Base-by-base conservation (phyloP, 192 early-diverging fungal species). In the Gigaspora rosea region DNA sequence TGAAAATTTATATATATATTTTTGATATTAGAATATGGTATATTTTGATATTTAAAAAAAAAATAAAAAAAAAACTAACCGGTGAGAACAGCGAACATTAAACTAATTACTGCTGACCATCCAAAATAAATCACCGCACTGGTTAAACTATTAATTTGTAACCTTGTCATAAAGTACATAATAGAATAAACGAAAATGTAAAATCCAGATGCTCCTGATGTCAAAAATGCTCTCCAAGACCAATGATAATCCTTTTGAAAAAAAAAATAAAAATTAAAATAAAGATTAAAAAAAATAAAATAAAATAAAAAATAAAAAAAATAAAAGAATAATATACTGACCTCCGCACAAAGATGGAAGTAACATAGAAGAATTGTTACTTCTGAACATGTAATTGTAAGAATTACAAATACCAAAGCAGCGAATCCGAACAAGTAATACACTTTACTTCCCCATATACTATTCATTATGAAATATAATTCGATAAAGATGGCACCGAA, bases 401-500 rank as follows among this genome's bases (percentile, higher is more conserved):
- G 85, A 61, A 98, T 91, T 33, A 91, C 78, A 83, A 95, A 96
- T 7, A 96, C 94, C 66, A 95, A 77, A 86, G 96, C 89, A 78
- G 96, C 81, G 85, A 97, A 96, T 0, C 96, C 95, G 89, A 95
- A 95, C 71, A 96, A 91, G 79, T 96, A 96, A 85, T 96, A 98
- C 32, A 95, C 90, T 79, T 92, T 91, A 87, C 94, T 92, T 87
- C 91, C 92, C 95, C 95, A 97, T 61, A 97, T 95, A 58, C 91
- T 93, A 83, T 94, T 93, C 87, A 97, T 93, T 73, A 98, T 93
- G 84, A 95, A 98, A 85, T 97, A 97, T 59, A 97, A 86, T 88
- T 98, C 97, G 77, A 97, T 95, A 77, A 97, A 98, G 65, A 97
- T 94, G 27, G 95, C 91, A 5, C 90, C 94, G 80, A 98, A 98